These are phyloP conservation scores for Penicillium sp. DNA, from an alignment of 2,329 filamentous ascomycete genomes.

Conservation along the genomic window DNA sequence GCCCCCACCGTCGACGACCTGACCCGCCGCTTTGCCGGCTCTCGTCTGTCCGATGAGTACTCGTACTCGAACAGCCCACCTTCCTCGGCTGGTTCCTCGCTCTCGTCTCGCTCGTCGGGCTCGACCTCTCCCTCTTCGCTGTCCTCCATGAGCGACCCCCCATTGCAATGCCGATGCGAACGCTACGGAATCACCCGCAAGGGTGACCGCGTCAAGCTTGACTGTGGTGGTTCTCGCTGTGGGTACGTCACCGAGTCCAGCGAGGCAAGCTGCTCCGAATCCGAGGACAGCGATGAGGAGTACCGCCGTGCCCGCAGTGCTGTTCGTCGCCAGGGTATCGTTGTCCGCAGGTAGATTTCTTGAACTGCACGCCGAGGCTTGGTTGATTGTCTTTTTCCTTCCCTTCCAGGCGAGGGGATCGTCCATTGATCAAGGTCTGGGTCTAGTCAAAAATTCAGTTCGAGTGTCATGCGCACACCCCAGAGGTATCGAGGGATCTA, in stretches of 20 bases:
- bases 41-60: conserved; percentile 64
- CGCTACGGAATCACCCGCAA: conserved; percentile 93
- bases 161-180: conserved; percentile 76
- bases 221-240: conserved; percentile 86
- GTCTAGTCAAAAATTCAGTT: not conserved
- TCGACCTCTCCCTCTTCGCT: conserved; percentile 48
- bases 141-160: conserved; percentile 62
- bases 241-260: conserved; percentile 64
- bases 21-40: conserved; percentile 66
- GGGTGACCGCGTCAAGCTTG: conserved; percentile 89
- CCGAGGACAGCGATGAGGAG: conserved; percentile 34
- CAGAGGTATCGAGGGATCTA: not conserved
- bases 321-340: conserved; percentile 34
- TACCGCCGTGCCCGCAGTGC: conserved; percentile 32
- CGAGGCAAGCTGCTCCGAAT: conserved; percentile 63
- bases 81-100: conserved; percentile 59
- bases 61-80: conserved; percentile 70
- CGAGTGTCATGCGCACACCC: not conserved
- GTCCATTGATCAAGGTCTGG: not conserved
- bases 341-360: conserved; percentile 32
- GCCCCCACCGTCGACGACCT: conserved; percentile 73
- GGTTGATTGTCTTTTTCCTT: not conserved
- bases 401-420: not conserved
- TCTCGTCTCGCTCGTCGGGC: conserved; percentile 66
- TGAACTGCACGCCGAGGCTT: conserved; percentile 3